Conservation (phyloP, 169 alveolate genomes). For the Perkinsus olseni region DNA sequence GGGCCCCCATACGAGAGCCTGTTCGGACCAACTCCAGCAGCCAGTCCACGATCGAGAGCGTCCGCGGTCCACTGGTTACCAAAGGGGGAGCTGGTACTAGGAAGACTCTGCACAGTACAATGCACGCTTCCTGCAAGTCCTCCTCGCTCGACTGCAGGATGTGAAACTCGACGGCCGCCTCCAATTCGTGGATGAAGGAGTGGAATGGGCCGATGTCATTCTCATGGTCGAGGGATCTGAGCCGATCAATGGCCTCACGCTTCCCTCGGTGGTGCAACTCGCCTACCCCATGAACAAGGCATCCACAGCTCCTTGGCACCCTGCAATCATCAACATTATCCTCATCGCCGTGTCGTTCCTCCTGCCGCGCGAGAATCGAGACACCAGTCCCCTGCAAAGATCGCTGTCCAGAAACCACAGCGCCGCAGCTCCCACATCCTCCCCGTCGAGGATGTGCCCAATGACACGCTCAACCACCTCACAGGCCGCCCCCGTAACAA, state of each 20-base stretch:
- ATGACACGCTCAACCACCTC: neutral
- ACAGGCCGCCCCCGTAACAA: neutral
- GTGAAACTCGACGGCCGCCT: neutral
- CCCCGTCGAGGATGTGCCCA: neutral
- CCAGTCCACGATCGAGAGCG: neutral
- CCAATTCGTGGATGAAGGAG: neutral
- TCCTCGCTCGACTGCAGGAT: neutral
- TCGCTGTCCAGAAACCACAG: neutral
- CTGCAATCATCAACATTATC: neutral
- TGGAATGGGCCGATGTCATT: neutral
- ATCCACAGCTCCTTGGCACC: neutral
- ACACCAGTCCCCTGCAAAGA: neutral
- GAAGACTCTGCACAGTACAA: neutral
- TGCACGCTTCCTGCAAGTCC: neutral
- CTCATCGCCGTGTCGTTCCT: neutral
- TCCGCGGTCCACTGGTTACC: neutral
- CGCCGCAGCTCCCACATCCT: neutral
- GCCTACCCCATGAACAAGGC: neutral
- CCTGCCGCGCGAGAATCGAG: neutral
- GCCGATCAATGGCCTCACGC: too few relatives aligned
- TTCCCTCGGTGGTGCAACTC: too few relatives aligned
- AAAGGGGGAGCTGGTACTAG: neutral
- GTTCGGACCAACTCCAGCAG: neutral
- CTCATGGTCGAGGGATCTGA: neutral
- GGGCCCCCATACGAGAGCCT: neutral